Percentiles rank a stretch among this genome's conserved stretches.
Conservation (phyloP, 208 protist genomes). For the Strigomonas galati region DNA sequence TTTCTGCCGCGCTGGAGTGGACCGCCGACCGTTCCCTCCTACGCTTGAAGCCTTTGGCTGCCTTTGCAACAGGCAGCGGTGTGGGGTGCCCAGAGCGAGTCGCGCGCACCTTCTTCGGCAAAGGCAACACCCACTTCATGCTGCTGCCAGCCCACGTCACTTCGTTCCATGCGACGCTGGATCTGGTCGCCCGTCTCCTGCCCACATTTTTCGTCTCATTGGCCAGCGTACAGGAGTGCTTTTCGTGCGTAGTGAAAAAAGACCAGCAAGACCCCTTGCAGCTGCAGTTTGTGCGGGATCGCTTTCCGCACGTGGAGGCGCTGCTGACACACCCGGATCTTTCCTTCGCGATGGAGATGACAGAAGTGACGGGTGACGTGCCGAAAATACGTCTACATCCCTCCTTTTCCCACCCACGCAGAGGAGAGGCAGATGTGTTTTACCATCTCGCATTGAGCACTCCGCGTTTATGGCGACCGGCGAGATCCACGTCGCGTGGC, state of each 20-base stretch:
- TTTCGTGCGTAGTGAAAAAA: background rate
- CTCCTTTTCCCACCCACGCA: background rate
- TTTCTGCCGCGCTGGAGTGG: conserved; percentile 4
- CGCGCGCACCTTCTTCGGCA: background rate
- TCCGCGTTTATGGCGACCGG: too few relatives aligned
- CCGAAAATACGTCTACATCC: background rate
- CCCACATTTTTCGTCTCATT: conserved; percentile 15
- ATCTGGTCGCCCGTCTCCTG: background rate
- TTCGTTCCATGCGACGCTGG: conserved; percentile 14
- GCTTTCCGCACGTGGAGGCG: conserved; percentile 35
- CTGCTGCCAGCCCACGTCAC: background rate
- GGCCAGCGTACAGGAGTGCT: background rate
- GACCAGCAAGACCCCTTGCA: background rate
- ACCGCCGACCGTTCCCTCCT: background rate
- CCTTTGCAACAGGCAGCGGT: background rate
- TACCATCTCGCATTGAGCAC: background rate
- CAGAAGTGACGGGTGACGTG: background rate
- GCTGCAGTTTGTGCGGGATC: background rate
- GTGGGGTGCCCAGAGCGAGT: background rate
- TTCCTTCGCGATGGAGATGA: conserved; percentile 32
- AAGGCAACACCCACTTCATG: background rate
- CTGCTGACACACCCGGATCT: conserved; percentile 55
- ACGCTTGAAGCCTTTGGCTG: background rate
- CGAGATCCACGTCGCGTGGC: background rate
- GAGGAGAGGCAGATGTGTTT: conserved; percentile 8